Percentiles rank a stretch among this genome's conserved stretches.
Conservation (phyloP, 371 early-diverging fungal genomes). For the Mucor lusitanicus region DNA sequence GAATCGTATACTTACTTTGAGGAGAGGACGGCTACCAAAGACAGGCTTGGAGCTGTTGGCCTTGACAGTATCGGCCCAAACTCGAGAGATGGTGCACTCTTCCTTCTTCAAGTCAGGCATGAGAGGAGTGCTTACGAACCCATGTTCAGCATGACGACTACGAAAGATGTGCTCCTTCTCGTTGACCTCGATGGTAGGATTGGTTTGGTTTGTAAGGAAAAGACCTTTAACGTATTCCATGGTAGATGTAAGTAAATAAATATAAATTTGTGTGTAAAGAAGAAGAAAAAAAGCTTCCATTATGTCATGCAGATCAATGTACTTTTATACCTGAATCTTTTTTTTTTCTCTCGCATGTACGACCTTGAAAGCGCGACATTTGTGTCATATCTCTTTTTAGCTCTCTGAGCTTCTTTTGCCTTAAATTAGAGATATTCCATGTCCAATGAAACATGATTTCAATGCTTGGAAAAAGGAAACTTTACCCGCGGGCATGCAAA, state of each 20-base stretch:
- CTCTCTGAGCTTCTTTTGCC: background rate
- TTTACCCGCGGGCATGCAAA: background rate
- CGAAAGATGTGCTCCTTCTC: constrained; percentile 54
- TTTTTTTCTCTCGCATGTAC: background rate
- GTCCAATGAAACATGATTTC: background rate
- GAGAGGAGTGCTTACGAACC: constrained; percentile 45
- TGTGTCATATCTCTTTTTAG: background rate
- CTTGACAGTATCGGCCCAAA: constrained; percentile 46
- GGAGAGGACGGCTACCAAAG: constrained; percentile 51
- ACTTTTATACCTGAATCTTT: background rate
- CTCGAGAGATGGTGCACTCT: constrained; percentile 42
- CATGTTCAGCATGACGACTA: constrained; percentile 37
- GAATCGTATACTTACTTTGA: constrained; percentile 40
- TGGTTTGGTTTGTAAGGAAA: constrained; percentile 29
- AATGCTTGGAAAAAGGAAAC: background rate
- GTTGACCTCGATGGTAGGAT: constrained; percentile 45
- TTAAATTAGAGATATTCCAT: background rate
- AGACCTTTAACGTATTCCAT: constrained; percentile 30
- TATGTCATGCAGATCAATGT: constrained; percentile 9
- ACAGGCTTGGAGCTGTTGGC: constrained; percentile 40
- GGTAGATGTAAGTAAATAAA: background rate
- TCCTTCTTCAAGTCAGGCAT: constrained; percentile 38
- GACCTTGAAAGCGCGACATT: background rate
- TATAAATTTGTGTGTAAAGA: background rate
- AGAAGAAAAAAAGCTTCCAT: background rate